Conservation (phyloP, 352 stramenopile genomes). For the Pythium aphanidermatum region DNA sequence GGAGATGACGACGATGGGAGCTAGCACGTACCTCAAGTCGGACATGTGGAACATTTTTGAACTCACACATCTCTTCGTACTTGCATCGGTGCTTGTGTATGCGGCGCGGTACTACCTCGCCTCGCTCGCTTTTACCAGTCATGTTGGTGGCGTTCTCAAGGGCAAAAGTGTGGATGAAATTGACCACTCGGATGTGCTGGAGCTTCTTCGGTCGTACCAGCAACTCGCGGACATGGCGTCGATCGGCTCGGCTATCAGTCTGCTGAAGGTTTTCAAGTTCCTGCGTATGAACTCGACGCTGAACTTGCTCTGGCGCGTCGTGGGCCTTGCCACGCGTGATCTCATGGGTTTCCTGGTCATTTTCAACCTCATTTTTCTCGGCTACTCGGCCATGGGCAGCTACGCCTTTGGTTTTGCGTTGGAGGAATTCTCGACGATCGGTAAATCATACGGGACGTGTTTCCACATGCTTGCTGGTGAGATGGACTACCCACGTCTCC, state of each 20-base stretch:
- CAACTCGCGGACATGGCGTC: conserved; percentile 71
- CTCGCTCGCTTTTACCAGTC: conserved; percentile 38
- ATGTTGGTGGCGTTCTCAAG: conserved; percentile 35
- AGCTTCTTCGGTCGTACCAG: conserved; percentile 65
- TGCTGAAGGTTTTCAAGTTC: conserved; percentile 88
- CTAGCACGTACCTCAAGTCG: conserved; percentile 62
- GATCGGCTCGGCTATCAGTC: conserved; percentile 64
- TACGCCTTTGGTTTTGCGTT: conserved; percentile 80
- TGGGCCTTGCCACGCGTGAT: conserved; percentile 79
- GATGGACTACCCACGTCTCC: conserved; percentile 71
- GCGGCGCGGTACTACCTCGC: conserved; percentile 65
- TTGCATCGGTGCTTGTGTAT: conserved; percentile 57
- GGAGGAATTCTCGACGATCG: conserved; percentile 81
- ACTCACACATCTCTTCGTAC: conserved; percentile 60
- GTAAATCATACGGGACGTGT: conserved; percentile 74
- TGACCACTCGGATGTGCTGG: conserved; percentile 54
- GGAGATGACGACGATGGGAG: conserved; percentile 77
- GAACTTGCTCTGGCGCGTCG: conserved; percentile 78
- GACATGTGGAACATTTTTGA: conserved; percentile 90
- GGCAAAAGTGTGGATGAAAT: conserved; percentile 35
- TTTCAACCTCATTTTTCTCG: conserved; percentile 85
- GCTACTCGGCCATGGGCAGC: conserved; percentile 80
- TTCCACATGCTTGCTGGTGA: conserved; percentile 86
- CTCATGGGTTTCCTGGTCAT: conserved; percentile 88
- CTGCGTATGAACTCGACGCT: conserved; percentile 87